A percentile compares a stretch with the other conserved stretches of the same genome.
phyloP scores from a whole-genome alignment of 2,329 filamentous ascomycete genomes.

The Aspergillus arachidicola region DNA sequence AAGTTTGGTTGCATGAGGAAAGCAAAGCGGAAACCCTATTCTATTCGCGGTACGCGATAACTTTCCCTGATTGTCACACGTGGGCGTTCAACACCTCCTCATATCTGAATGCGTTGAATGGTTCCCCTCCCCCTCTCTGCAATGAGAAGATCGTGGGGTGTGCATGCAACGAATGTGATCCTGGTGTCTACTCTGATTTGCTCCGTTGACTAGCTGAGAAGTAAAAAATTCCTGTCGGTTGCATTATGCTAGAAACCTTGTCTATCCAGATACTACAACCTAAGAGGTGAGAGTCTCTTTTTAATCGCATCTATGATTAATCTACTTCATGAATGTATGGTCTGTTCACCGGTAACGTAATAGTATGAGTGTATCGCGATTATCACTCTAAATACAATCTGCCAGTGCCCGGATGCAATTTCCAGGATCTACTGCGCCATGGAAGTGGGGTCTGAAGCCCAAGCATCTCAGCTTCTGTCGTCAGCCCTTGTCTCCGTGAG shows the following conservation, averaged over 20 bases:
- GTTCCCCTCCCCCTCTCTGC: not conserved
- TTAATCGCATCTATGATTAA: not conserved
- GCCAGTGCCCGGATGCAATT: not conserved
- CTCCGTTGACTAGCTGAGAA: not conserved
- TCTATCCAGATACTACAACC: not conserved
- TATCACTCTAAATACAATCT: not conserved
- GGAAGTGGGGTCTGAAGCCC: not conserved
- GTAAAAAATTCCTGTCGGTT: not conserved
- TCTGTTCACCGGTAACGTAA: not conserved
- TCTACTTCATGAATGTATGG: not conserved
- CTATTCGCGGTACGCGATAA: constrained; percentile 19
- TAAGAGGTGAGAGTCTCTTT: not conserved
- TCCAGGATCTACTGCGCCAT: constrained; percentile 2
- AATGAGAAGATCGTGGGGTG: constrained; percentile 1
- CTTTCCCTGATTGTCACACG: constrained; percentile 17
- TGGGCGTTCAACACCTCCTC: constrained; percentile 13
- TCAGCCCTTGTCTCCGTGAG: not conserved
- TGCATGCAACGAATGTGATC: constrained; percentile 1
- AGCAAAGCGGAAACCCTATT: constrained; percentile 9
- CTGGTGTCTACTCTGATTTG: not conserved
- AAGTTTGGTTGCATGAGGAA: constrained; percentile 6
- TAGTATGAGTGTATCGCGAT: not conserved
- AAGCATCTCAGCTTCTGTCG: not conserved
- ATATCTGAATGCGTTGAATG: constrained; percentile 5
- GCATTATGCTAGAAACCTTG: not conserved